phyloP scores from a whole-genome alignment of 108 stramenopile genomes.

The Cyclostephanos tholiformis region DNA sequence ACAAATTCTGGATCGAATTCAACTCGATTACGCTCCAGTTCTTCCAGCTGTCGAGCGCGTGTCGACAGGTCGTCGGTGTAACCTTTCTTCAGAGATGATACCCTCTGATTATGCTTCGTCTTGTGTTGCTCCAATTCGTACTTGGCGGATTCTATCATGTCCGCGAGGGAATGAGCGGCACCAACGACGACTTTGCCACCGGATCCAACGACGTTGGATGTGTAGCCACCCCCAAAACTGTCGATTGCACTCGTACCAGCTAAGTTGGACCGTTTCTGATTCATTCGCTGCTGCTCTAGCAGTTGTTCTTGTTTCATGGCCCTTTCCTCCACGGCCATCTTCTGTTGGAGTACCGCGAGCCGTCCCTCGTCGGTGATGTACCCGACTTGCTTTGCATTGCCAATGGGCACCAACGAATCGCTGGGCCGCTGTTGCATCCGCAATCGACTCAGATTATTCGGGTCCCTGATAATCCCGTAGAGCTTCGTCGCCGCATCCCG shows the following conservation, averaged over 20 bases:
- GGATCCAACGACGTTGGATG: not conserved
- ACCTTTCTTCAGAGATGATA: slow-evolving; percentile 37
- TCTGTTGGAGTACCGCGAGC: slow-evolving; percentile 26
- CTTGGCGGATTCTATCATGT: slow-evolving; percentile 49
- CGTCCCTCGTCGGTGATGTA: slow-evolving; percentile 49
- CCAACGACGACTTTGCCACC: slow-evolving; percentile 31
- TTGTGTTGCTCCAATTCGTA: slow-evolving; percentile 48
- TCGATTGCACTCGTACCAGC: slow-evolving; percentile 38
- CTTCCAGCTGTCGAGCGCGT: slow-evolving; percentile 27
- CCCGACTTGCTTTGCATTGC: slow-evolving; percentile 38
- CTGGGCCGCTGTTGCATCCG: slow-evolving; percentile 24
- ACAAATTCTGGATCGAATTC: slow-evolving; percentile 35
- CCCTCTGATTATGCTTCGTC: slow-evolving; percentile 15
- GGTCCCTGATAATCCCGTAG: slow-evolving; percentile 16
- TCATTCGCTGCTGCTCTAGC: slow-evolving; percentile 28
- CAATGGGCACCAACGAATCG: slow-evolving; percentile 47
- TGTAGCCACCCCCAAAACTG: slow-evolving; percentile 47
- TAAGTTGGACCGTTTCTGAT: slow-evolving; percentile 43
- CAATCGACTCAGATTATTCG: slow-evolving; percentile 19
- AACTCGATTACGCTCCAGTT: slow-evolving; percentile 33
- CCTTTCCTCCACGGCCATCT: slow-evolving; percentile 37
- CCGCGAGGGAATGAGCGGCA: slow-evolving; percentile 48
- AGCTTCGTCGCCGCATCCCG: slow-evolving; percentile 34
- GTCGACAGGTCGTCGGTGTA: slow-evolving; percentile 40
- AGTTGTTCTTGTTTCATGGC: slow-evolving; percentile 18